Conservation (phyloP, 306 rosid genomes). For the Ceratonia siliqua region DNA sequence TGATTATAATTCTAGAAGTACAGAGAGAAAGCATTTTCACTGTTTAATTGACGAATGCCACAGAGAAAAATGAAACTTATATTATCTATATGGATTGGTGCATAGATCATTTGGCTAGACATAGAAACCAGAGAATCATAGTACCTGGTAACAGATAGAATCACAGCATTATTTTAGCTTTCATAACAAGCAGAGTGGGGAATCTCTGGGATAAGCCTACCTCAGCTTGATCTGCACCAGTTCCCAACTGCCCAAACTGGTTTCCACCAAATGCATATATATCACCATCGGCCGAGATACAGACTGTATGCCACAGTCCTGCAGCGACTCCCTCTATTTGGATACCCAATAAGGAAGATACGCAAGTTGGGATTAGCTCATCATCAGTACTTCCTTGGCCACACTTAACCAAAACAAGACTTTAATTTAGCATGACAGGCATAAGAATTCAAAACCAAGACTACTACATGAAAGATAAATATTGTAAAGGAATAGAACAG, state of each 20-base stretch:
- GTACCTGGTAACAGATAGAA: neutral
- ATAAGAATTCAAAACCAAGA: slow-evolving; percentile 25
- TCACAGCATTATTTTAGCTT: neutral
- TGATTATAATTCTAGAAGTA: neutral
- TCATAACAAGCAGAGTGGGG: neutral
- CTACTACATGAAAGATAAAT: neutral
- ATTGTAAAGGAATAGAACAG: slow-evolving; percentile 44
- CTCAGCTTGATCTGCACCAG: slow-evolving; percentile 75
- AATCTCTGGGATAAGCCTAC: slow-evolving; percentile 30
- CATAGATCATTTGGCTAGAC: neutral
- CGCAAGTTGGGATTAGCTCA: slow-evolving; percentile 63
- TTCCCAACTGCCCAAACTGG: slow-evolving; percentile 81
- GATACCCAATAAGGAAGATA: slow-evolving; percentile 64
- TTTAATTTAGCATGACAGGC: slow-evolving; percentile 7
- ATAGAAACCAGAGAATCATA: neutral
- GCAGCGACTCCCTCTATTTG: slow-evolving; percentile 62
- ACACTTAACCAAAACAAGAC: slow-evolving; percentile 47
- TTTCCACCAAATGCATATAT: slow-evolving; percentile 73
- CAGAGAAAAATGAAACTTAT: neutral
- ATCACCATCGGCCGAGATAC: slow-evolving; percentile 68
- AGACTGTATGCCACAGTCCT: slow-evolving; percentile 77
- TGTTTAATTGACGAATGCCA: too few species aligned
- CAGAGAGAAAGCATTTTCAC: neutral
- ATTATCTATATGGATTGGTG: neutral
- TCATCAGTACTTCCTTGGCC: slow-evolving; percentile 81